phyloP scores from a whole-genome alignment of 345 rosid species.

The Viola odorata region DNA sequence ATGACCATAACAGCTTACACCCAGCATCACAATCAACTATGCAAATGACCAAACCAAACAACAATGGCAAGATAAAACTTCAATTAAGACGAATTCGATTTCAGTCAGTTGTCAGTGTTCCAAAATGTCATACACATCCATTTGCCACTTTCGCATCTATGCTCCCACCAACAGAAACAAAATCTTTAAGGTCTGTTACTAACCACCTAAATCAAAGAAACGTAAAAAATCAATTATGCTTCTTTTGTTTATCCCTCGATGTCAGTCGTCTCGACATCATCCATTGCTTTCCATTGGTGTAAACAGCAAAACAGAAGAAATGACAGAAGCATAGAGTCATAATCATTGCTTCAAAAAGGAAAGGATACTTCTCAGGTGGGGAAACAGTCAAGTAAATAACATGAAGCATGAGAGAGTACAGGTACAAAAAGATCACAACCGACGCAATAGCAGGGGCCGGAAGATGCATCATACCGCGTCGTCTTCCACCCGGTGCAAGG shows the following conservation, averaged over 20 bases:
- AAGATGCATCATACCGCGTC: slow-evolving; percentile 12
- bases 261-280: slow-evolving; percentile 27
- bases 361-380: slow-evolving; percentile 63
- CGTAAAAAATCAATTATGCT: slow-evolving; percentile 29
- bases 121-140: neutral
- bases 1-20: too few species aligned
- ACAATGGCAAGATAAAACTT: too few species aligned
- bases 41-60: too few species aligned
- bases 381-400: slow-evolving; percentile 42
- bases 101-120: too few species aligned
- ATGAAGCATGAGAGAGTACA: slow-evolving; percentile 57
- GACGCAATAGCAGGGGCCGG: slow-evolving; percentile 12
- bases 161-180: neutral
- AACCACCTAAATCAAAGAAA: neutral
- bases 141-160: neutral
- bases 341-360: slow-evolving; percentile 63
- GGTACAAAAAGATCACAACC: slow-evolving; percentile 27
- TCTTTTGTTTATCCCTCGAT: slow-evolving; percentile 36
- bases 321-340: slow-evolving; percentile 65
- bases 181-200: neutral
- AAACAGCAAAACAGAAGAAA: slow-evolving; percentile 36
- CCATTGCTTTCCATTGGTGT: slow-evolving; percentile 61
- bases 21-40: too few species aligned
- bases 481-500: slow-evolving; percentile 34
- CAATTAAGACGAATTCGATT: too few species aligned